phyloP scores from a whole-genome alignment of 495 filamentous ascomycete species.

The Penicillium parvum region DNA sequence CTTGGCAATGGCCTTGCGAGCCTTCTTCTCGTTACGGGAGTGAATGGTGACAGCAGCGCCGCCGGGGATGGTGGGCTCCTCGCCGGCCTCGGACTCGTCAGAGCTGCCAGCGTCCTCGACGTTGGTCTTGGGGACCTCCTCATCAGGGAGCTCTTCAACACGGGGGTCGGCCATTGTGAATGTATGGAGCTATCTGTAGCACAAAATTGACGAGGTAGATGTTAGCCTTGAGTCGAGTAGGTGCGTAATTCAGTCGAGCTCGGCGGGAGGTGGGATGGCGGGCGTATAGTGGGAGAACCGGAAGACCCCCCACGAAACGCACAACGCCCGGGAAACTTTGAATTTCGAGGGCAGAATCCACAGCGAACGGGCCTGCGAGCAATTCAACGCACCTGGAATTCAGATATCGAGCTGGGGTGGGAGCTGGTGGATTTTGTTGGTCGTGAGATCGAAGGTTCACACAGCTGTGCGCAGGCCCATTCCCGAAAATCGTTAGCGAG shows the following conservation, averaged over 20 bases:
- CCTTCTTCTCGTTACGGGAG: constrained; percentile 99
- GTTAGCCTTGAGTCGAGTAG: too few relatives aligned
- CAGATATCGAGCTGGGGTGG: constrained; percentile 36
- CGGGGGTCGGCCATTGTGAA: constrained; percentile 91
- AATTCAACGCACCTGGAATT: constrained; percentile 38
- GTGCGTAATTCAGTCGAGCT: neutral
- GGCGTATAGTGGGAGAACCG: constrained; percentile 18
- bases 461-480: constrained; percentile 42
- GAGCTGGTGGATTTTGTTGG: constrained; percentile 37
- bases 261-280: constrained; percentile 11
- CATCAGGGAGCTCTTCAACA: constrained; percentile 94
- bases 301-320: constrained; percentile 23
- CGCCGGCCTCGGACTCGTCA: constrained; percentile 69
- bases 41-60: constrained; percentile 87
- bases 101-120: constrained; percentile 75
- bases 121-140: constrained; percentile 64
- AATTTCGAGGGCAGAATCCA: constrained; percentile 24
- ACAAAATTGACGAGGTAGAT: constrained; percentile 2
- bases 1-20: constrained; percentile 96
- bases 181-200: constrained; percentile 29
- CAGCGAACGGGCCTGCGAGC: constrained; percentile 8
- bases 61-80: constrained; percentile 69
- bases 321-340: constrained; percentile 27
- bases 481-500: constrained; percentile 51
- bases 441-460: constrained; percentile 36